A percentile compares a stretch with the other conserved stretches of the same genome.
Evolutionary conservation across 805 yeast genomes (phyloP).

Genomic region (Pichia heedii): DNA sequence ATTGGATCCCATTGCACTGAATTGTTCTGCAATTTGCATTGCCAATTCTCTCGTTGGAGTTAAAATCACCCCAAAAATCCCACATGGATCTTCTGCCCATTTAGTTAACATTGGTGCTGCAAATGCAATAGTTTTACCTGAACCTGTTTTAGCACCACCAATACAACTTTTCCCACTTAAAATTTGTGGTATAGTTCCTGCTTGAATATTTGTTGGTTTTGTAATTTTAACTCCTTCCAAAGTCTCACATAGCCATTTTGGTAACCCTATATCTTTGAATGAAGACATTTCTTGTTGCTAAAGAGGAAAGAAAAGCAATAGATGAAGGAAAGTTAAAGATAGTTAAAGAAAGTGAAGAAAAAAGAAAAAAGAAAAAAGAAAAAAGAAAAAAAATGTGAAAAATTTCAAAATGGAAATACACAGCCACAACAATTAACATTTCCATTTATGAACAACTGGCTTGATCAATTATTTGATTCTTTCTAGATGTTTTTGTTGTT

Average conservation of each 20-base stretch:
- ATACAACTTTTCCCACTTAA: conserved; percentile 82
- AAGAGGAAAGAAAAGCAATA: too few relatives aligned
- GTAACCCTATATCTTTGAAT: conserved; percentile 50
- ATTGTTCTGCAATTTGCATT: conserved; percentile 93
- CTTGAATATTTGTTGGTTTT: conserved; percentile 80
- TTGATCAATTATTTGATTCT: too few relatives aligned
- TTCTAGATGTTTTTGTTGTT: too few relatives aligned
- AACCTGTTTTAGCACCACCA: conserved; percentile 97
- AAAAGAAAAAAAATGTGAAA: too few relatives aligned
- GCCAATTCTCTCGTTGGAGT: conserved; percentile 96
- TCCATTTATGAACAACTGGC: too few relatives aligned
- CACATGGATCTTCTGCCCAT: conserved; percentile 94
- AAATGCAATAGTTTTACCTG: conserved; percentile 96
- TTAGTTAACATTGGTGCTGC: conserved; percentile 93
- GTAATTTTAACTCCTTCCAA: conserved; percentile 72
- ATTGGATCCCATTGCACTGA: conserved; percentile 81
- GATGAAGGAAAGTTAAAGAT: too few relatives aligned
- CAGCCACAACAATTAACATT: too few relatives aligned
- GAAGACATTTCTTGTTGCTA: conserved; percentile 3
- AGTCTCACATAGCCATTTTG: conserved; percentile 82
- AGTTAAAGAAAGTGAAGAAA: too few relatives aligned
- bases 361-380: too few relatives aligned
- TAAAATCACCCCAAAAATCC: conserved; percentile 78
- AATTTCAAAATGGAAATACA: too few relatives aligned
- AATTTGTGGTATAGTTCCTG: conserved; percentile 81